Evolutionary conservation across 2,329 filamentous ascomycete species (phyloP).

Genomic region (Bipolaris bicolor): DNA sequence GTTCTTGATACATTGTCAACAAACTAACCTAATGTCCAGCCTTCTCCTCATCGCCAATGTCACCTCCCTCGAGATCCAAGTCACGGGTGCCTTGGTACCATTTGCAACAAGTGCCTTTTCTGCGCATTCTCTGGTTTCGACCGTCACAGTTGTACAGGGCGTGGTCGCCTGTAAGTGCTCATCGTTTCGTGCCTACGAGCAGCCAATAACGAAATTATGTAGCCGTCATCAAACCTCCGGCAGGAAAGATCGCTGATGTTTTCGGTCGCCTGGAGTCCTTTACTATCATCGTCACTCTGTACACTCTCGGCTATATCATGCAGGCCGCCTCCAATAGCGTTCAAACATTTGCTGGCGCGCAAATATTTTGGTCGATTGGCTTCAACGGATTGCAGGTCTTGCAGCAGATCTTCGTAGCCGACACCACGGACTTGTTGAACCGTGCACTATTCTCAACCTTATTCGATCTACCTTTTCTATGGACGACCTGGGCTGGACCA

Average conservation of each 20-base stretch:
- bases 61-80: constrained; percentile 71
- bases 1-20: background rate
- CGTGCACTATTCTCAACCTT: constrained; percentile 65
- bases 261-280: constrained; percentile 68
- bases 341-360: constrained; percentile 58
- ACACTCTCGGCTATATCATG: constrained; percentile 63
- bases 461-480: constrained; percentile 65
- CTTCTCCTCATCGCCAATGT: constrained; percentile 66
- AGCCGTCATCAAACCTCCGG: constrained; percentile 65
- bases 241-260: constrained; percentile 67
- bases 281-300: constrained; percentile 59
- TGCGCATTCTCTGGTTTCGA: constrained; percentile 69
- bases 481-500: constrained; percentile 67
- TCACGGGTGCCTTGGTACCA: constrained; percentile 64
- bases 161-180: constrained; percentile 57
- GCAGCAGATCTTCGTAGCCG: constrained; percentile 69
- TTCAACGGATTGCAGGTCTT: constrained; percentile 65
- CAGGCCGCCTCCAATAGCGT: constrained; percentile 63
- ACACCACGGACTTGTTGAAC: constrained; percentile 63
- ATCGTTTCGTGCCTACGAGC: background rate
- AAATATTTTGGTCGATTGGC: constrained; percentile 68
- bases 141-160: constrained; percentile 67
- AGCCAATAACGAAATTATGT: background rate
- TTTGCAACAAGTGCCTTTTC: constrained; percentile 71
- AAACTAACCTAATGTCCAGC: constrained; percentile 27